Conservation (phyloP, 129 eudicot genomes). For the Gnaphalium uliginosum region DNA sequence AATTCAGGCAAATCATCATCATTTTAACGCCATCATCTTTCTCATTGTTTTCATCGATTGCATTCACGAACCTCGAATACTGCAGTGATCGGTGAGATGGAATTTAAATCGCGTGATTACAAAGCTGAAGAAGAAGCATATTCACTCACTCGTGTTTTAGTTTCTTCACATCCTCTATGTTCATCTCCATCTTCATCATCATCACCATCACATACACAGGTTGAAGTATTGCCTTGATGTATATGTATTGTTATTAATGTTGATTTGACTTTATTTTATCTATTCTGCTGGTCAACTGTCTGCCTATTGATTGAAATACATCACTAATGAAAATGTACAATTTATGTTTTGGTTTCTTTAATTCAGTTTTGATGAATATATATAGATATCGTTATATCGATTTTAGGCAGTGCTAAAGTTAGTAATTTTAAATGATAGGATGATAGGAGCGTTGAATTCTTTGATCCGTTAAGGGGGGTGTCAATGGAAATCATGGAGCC, state of each 20-base stretch:
- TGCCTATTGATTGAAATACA: background rate
- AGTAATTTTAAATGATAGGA: conserved; percentile 37
- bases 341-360: conserved; percentile 3
- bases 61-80: background rate
- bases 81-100: conserved; percentile 32
- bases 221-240: background rate
- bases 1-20: conserved; percentile 21
- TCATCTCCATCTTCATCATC: conserved; percentile 29
- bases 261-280: background rate
- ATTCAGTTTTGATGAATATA: background rate
- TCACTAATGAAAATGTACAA: conserved; percentile 7
- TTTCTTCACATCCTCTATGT: conserved; percentile 55
- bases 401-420: background rate
- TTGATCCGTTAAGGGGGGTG: conserved; percentile 61
- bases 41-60: conserved; percentile 28
- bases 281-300: background rate
- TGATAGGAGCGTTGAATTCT: conserved; percentile 40
- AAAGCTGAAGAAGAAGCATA: conserved; percentile 45
- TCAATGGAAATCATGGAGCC: conserved; percentile 24
- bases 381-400: background rate
- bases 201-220: conserved; percentile 40
- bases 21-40: conserved; percentile 6
- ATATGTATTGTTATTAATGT: background rate
- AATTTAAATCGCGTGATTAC: conserved; percentile 55
- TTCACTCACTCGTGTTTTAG: conserved; percentile 42